Evolutionary conservation across 306 rosid genomes (phyloP).

Genomic region (Dryas alaskensis): DNA sequence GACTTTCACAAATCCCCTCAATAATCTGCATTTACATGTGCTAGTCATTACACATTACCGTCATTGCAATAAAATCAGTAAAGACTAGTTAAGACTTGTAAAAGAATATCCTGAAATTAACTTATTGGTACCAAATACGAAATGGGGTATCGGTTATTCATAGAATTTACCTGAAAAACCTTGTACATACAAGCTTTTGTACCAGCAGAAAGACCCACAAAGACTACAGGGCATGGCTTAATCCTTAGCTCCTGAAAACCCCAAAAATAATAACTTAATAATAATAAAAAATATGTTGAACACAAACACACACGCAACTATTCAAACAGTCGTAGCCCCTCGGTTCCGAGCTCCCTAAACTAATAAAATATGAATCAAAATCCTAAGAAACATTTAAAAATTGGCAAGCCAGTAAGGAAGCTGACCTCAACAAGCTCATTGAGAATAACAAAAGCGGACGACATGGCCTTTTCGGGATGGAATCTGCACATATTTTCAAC

Average conservation of each 20-base stretch:
- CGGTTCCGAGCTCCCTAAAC: constrained; percentile 11
- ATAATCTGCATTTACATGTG: constrained; percentile 57
- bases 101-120: constrained; percentile 14
- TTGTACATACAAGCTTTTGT: constrained; percentile 87
- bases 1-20: constrained; percentile 70
- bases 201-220: constrained; percentile 80
- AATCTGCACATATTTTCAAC: constrained; percentile 52
- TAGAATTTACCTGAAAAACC: constrained; percentile 65
- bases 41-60: constrained; percentile 23
- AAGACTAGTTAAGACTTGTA: constrained; percentile 16
- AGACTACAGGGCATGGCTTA: constrained; percentile 73
- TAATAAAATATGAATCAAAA: constrained; percentile 19
- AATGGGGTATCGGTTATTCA: not conserved
- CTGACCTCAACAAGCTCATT: constrained; percentile 90
- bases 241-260: constrained; percentile 67
- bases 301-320: not conserved
- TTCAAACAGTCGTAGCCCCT: not conserved
- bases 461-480: constrained; percentile 63
- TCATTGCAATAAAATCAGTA: not conserved
- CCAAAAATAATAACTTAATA: constrained; percentile 15
- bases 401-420: constrained; percentile 14
- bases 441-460: constrained; percentile 70
- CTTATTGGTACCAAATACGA: constrained; percentile 16
- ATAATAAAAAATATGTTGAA: not conserved
- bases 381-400: constrained; percentile 17